These are phyloP conservation scores for Silene latifolia DNA, from an alignment of 148 eudicot species.

Conservation along the genomic window DNA sequence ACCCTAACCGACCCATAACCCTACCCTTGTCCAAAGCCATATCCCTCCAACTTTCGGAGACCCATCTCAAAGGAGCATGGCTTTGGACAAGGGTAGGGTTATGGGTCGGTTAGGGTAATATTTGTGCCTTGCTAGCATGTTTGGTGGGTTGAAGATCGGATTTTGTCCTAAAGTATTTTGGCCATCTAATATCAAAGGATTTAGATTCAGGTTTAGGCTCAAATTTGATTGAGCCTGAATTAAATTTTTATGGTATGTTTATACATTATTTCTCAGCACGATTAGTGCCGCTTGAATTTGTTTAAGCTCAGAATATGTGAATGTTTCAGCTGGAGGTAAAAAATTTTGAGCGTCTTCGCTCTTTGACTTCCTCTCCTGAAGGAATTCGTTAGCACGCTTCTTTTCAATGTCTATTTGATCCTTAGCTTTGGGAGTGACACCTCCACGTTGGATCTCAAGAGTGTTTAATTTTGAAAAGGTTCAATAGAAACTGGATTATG, in stretches of 20 bases:
- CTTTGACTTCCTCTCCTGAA: constrained; percentile 15
- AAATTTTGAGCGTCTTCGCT: constrained; percentile 18
- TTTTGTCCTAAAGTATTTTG: neutral
- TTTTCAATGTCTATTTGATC: constrained; percentile 26
- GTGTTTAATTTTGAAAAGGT: neutral
- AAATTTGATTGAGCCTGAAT: neutral
- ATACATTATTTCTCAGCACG: neutral
- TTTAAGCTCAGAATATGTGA: neutral
- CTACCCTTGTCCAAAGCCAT: neutral
- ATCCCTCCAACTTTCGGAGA: neutral
- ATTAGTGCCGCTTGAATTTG: neutral
- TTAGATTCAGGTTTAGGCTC: neutral
- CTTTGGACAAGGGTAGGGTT: no score
- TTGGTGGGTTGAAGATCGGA: neutral
- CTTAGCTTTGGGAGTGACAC: constrained; percentile 17
- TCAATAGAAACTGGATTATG: neutral
- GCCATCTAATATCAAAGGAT: neutral
- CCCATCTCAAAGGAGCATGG: constrained; percentile 1
- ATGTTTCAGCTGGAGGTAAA: constrained; percentile 19
- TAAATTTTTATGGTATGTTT: neutral
- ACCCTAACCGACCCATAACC: neutral
- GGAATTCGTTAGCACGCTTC: constrained; percentile 20
- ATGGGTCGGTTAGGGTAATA: neutral
- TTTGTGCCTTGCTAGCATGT: neutral
- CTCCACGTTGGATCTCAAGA: constrained; percentile 3